Base-by-base conservation (phyloP, 1,284 basidiomycete genomes). In the Sphaerobolus stellatus region DNA sequence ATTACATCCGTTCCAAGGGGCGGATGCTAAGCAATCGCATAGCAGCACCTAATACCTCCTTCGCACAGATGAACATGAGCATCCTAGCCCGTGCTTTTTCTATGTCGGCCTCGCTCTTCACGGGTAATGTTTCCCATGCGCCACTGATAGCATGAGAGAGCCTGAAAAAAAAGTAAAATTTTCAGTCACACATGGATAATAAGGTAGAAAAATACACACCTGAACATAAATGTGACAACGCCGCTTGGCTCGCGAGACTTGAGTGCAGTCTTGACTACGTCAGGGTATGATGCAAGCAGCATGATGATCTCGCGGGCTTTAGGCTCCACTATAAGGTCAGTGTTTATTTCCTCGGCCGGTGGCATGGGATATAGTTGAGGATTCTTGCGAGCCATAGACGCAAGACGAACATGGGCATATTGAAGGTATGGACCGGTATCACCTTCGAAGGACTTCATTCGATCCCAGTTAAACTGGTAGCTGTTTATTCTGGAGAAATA, bases 351-450 rank as follows among this genome's bases (percentile, higher is more conserved):
- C 29, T 87, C 81, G 25, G 75, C 72, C 1, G 80, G 72, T 0
- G 87, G 85, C 7, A 92, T 81, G 14, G 94, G 90, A 38, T 94
- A 75, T 44, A 96, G 84, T 59, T 94, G 85, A 14, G 93, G 92
- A 71, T 95, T 95, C 73, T 96, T 97, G 57, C 96, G 91, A 66
- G 88, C 88, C 66, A 98, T 91, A 4, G 94, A 98, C 52, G 89
- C 86, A 34, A 99, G 79, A 31, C 96, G 90, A 63, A 96, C 95
- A 74, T 98, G 96, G 4, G 95, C 94, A 72, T 98, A 98, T 77
- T 96, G 94, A 40, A 97, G 83, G 73, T 95, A 96, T 0, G 92
- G 91, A 25, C 94, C 96, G 2, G 96, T 98, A 73, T 98, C 96
- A 47, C 96, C 96, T 71, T 98, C 94, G 69, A 98, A 98, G 30